Evolutionary conservation across 495 filamentous ascomycete genomes (phyloP), one percentile per base, ranked within the genome.

Genomic region (Neurospora sp.): DNA sequence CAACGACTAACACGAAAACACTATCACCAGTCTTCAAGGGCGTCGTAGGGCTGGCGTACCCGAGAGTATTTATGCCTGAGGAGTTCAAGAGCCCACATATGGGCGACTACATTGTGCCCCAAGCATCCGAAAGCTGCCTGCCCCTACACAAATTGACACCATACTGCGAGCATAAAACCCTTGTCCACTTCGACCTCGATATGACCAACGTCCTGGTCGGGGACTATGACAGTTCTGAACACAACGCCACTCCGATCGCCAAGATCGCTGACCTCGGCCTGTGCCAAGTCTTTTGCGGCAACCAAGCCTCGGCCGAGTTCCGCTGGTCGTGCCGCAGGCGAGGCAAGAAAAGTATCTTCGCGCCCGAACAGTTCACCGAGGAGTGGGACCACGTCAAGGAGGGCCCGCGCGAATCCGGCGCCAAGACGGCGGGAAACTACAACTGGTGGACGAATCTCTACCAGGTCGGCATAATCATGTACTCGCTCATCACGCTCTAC

Each of bases 381-480:
- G 74, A 75, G 71, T 74, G 74, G 74, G 74, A 75, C 65, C 71
- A 69, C 22, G 9, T 75, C 18, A 59, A 71, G 39, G 40, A 39
- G 1, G 14, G 27, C 48, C 74, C 72, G 8, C 5, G 3, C 14
- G 59, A n/a, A 18, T n/a, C 38, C 22, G 27, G 18, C 20, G 31
- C 72, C n/a, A 14, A 38, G 22, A 70, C 41, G 27, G 74, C 74
- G 12, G 74, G 72, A 0, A 74, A 74, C 20, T 75, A 69, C 61
- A 72, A 69, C 41, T 74, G 69, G 61, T 71, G 72, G 61, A 73
- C 69, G 1, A 74, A 75, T 35, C 69, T 75, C 16, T 75, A 72
- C 68, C 70, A 72, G 69, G 38, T 74, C 22, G 69, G 69, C 22
- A 73, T 72, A 38, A 72, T 61, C n/a, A 74, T 74, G 48, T 74